These are phyloP conservation scores for Rickenella mellea DNA, from an alignment of 768 basidiomycete species.

Conservation along the genomic window DNA sequence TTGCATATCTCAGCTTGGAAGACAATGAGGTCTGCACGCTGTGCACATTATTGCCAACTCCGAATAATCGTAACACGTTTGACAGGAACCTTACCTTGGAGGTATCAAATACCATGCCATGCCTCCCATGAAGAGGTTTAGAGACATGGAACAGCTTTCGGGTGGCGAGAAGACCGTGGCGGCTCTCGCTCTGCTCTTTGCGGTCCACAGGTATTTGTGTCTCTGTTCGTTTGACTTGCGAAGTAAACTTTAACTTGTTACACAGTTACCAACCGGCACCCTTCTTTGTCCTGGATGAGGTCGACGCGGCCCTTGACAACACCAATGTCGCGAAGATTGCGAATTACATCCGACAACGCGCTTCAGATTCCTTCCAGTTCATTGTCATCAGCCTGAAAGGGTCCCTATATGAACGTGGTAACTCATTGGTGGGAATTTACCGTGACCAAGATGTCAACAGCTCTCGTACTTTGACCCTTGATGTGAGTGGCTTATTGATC, in stretches of 20 bases:
- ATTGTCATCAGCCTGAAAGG: conserved; percentile 96
- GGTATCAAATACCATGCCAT: conserved; percentile 99
- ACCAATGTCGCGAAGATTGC: conserved; percentile 98
- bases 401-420: conserved; percentile 82
- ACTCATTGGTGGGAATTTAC: conserved; percentile 89
- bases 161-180: conserved; percentile 99
- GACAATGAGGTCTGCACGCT: conserved; percentile 71
- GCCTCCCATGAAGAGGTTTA: conserved; percentile 99
- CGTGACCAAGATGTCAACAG: conserved; percentile 92
- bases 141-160: conserved; percentile 98
- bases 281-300: conserved; percentile 98
- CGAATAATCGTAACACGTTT: background rate
- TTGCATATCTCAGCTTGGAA: conserved; percentile 92
- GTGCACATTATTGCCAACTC: background rate
- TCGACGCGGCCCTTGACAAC: conserved; percentile 95
- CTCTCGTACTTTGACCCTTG: conserved; percentile 83
- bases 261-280: conserved; percentile 89
- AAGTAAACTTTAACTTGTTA: background rate
- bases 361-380: conserved; percentile 85
- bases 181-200: conserved; percentile 90
- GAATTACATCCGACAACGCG: conserved; percentile 81
- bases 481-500: conserved; percentile 40
- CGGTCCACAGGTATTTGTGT: conserved; percentile 77
- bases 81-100: conserved; percentile 72
- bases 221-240: background rate